Conservation (phyloP, 2,329 filamentous ascomycete species). For the Aureobasidium sp. region DNA sequence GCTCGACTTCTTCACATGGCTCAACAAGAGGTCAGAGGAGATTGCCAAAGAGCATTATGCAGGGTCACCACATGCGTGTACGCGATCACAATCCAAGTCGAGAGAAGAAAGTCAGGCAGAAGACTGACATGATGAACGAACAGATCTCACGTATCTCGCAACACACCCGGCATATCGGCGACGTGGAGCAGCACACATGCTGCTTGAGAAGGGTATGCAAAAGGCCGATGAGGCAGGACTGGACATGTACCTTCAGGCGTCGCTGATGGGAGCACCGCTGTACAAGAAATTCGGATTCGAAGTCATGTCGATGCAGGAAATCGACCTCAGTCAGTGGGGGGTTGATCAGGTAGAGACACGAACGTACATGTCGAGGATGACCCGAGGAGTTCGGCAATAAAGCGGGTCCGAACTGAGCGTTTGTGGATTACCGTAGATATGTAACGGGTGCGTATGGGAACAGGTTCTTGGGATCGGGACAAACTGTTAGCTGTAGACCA, state of each 20-base stretch:
- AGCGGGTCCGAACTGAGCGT: conserved; percentile 15
- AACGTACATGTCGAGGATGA: conserved; percentile 15
- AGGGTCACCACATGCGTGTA: conserved; percentile 26
- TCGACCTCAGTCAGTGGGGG: conserved; percentile 19
- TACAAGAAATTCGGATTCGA: conserved; percentile 39
- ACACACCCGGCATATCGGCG: conserved; percentile 45
- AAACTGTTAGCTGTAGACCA: neutral
- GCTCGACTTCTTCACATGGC: conserved; percentile 14
- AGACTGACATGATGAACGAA: neutral
- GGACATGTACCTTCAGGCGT: conserved; percentile 19
- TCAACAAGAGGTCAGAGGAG: conserved; percentile 17
- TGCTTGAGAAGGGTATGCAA: conserved; percentile 42
- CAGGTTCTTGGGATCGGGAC: neutral
- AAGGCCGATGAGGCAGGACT: conserved; percentile 41
- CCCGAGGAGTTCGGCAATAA: conserved; percentile 1
- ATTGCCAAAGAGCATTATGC: conserved; percentile 25
- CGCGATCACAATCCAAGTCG: neutral
- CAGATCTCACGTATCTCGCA: conserved; percentile 31
- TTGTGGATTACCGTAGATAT: neutral
- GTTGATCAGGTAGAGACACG: conserved; percentile 8
- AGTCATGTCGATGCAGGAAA: neutral
- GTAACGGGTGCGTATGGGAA: conserved; percentile 9
- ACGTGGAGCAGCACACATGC: conserved; percentile 42
- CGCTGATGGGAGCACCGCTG: conserved; percentile 29
- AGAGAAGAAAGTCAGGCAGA: neutral